Conservation (phyloP, 805 yeast species). For the Kazachstania viticola region DNA sequence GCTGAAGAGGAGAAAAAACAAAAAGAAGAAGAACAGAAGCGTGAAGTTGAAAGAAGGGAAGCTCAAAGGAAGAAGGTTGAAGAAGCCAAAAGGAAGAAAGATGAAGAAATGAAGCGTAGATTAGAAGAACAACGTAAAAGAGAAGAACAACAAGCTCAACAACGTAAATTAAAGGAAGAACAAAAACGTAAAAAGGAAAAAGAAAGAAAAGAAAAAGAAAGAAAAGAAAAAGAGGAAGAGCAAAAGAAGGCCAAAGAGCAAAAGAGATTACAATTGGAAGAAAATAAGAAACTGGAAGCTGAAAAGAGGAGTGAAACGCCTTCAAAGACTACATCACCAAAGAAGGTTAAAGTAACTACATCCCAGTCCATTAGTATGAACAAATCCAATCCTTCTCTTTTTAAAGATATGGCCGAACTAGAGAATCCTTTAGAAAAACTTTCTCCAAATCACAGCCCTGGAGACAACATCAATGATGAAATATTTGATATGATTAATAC, state of each 20-base stretch:
- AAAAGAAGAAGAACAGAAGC: conserved; percentile 33
- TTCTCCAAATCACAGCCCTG: too few species aligned
- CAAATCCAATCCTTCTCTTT: background rate
- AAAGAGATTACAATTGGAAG: conserved; percentile 7
- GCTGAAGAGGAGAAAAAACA: conserved; percentile 53
- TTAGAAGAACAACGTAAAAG: conserved; percentile 32
- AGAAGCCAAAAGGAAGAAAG: conserved; percentile 28
- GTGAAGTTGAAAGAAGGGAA: conserved; percentile 32
- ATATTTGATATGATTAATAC: conserved; percentile 20
- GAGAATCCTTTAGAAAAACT: background rate
- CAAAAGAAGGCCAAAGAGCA: conserved; percentile 20
- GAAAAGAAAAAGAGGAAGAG: conserved; percentile 19
- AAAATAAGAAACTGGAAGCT: conserved; percentile 14
- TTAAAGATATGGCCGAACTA: background rate
- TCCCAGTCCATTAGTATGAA: background rate
- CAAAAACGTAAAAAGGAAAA: conserved; percentile 29
- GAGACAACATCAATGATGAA: conserved; percentile 15
- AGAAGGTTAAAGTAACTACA: background rate
- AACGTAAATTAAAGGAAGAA: conserved; percentile 30
- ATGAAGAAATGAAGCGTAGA: conserved; percentile 31
- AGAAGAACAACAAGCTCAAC: conserved; percentile 30
- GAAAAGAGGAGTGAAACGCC: conserved; percentile 16
- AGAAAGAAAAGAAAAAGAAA: conserved; percentile 27
- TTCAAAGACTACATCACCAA: background rate
- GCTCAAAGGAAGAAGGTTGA: conserved; percentile 30